Evolutionary conservation across 2,329 filamentous ascomycete genomes (phyloP), one percentile per base, ranked within the genome.

Genomic region (Rhytidhysteron rufulum): DNA sequence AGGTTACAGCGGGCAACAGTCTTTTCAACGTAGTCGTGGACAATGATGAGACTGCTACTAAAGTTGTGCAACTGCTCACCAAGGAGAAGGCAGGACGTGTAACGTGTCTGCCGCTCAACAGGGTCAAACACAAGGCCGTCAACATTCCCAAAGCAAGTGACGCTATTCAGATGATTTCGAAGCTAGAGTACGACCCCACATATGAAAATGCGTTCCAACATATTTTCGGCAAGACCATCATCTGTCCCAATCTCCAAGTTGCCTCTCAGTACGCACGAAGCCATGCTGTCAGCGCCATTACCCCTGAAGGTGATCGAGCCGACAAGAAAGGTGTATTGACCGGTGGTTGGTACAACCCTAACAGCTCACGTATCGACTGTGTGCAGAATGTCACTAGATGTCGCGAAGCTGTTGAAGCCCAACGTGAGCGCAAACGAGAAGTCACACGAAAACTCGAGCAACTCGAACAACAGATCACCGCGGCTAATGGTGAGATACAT

Each of bases 21-120:
- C 75, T 98, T 7, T 98, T 98, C 68, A 88, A 98, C 66, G 95
- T 95, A 51, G 83, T 98, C 9, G 91, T 97, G 31, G 91, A 98
- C 62, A 91, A 85, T 36, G 88, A 94, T 45, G 81, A 86, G 30
- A 96, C 90, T 0, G 89, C 90, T 1, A 88, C 87, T 1, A 80
- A 81, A 51, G 79, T 96, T 24, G 81, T 93, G 31, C 85, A 91
- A 50, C 78, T 82, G 11, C 73, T 98, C 20, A 85, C 89, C 60
- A 83, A 82, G 49, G 82, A 88, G 51, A 85, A 82, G 45, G 85
- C 86, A 13, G 93, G 93, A 10, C 81, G 93, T 58, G 79, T 98
- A 15, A 98, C 94, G 0, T 96, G 96, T 57, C 91, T 97, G 77
- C 93, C 93, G 0, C 74, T 98, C 16, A 91, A 88, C 48, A 83